Conservation (phyloP, 2,329 filamentous ascomycete species). For the Venturia aucupariae region DNA sequence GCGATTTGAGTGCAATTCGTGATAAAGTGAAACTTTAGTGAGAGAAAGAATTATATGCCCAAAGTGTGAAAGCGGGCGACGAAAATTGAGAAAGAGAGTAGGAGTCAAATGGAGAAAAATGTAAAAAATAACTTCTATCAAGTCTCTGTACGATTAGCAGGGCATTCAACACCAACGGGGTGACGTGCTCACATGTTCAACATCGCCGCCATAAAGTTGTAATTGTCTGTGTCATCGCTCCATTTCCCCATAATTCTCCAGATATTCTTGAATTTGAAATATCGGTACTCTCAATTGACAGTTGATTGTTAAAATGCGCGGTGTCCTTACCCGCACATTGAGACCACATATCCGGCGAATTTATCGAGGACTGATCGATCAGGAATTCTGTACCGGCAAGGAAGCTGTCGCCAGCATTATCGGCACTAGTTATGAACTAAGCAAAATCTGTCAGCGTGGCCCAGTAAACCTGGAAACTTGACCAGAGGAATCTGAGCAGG, state of each 20-base stretch:
- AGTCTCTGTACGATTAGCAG: background rate
- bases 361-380: background rate
- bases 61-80: background rate
- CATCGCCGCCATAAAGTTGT: slow-evolving; percentile 1
- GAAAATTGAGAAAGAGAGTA: background rate
- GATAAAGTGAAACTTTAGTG: background rate
- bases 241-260: slow-evolving; percentile 2
- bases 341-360: background rate
- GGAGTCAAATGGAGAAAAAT: background rate
- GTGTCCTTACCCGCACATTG: background rate
- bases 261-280: background rate
- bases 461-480: background rate
- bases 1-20: background rate
- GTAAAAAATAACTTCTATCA: background rate
- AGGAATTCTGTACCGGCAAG: background rate
- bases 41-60: background rate
- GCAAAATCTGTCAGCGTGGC: background rate
- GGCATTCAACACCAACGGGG: background rate
- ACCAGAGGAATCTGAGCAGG: background rate
- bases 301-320: background rate
- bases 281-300: background rate
- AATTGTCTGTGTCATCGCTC: background rate
- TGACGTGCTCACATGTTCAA: background rate
- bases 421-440: background rate
- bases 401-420: background rate